A percentile compares a stretch with the other conserved stretches of the same genome.
These are phyloP conservation scores for Mycena galericulata DNA, from an alignment of 768 basidiomycete genomes.

Conservation along the genomic window DNA sequence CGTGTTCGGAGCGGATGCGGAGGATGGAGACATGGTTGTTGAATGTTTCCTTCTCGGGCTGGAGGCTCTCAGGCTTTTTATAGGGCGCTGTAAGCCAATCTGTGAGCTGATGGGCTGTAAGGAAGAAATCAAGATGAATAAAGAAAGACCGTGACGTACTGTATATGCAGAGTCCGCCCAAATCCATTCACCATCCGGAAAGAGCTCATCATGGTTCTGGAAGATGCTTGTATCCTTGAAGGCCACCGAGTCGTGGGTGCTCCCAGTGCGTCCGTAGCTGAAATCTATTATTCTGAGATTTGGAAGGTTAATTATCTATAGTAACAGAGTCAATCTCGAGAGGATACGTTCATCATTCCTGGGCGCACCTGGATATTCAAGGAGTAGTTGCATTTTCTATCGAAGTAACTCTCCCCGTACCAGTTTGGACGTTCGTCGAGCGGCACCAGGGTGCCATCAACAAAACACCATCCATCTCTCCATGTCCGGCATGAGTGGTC, in stretches of 20 bases:
- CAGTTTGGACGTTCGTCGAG: no score
- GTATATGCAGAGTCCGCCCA: slow-evolving; percentile 57
- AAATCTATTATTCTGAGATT: no score
- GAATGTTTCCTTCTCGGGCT: slow-evolving; percentile 14
- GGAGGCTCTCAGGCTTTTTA: not conserved
- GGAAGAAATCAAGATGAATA: not conserved
- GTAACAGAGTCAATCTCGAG: not conserved
- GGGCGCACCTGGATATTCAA: slow-evolving; percentile 51
- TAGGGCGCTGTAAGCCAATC: slow-evolving; percentile 19
- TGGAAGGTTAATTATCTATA: slow-evolving; percentile 40
- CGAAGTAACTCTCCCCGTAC: no score
- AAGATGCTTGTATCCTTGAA: no score
- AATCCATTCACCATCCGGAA: slow-evolving; percentile 46
- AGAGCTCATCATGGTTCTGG: slow-evolving; percentile 37
- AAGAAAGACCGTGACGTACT: no score
- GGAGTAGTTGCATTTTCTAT: no score
- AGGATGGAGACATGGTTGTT: no score
- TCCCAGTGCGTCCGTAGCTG: no score
- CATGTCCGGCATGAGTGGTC: no score
- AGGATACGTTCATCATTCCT: slow-evolving; percentile 4
- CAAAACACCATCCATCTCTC: no score
- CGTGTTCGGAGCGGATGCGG: slow-evolving; percentile 21
- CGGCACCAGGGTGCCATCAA: no score
- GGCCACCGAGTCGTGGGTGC: no score
- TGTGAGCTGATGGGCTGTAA: not conserved